These are phyloP conservation scores for Chlorociboria aeruginascens DNA, from an alignment of 495 filamentous ascomycete species.

Conservation along the genomic window DNA sequence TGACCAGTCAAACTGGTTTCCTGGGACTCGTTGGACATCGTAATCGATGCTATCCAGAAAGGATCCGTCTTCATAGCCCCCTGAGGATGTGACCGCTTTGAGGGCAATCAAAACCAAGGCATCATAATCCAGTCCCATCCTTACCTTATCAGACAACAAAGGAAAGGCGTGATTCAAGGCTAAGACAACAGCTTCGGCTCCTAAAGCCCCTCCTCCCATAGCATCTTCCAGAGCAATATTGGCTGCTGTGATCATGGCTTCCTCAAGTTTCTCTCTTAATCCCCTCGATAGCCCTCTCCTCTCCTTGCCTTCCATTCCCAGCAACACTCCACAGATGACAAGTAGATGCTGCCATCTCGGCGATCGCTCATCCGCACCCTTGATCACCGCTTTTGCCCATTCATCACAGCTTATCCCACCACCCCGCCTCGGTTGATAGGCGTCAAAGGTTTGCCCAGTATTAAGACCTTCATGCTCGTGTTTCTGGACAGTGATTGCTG, in stretches of 20 bases:
- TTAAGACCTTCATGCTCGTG: slow-evolving; percentile 32
- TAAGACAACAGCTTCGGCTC: slow-evolving; percentile 50
- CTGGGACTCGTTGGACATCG: slow-evolving; percentile 52
- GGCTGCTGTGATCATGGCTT: slow-evolving; percentile 62
- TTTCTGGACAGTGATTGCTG: slow-evolving; percentile 51
- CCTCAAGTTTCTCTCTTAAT: slow-evolving; percentile 62
- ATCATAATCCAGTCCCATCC: slow-evolving; percentile 55
- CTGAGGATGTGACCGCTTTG: slow-evolving; percentile 49
- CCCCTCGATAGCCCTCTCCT: slow-evolving; percentile 45
- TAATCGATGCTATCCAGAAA: slow-evolving; percentile 68
- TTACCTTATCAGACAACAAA: slow-evolving; percentile 48
- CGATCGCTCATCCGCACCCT: slow-evolving; percentile 73
- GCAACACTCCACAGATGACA: slow-evolving; percentile 65
- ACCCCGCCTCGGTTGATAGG: slow-evolving; percentile 25
- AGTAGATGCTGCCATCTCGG: slow-evolving; percentile 82
- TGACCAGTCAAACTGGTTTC: slow-evolving; percentile 63
- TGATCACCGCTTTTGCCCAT: slow-evolving; percentile 74
- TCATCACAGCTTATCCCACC: slow-evolving; percentile 49
- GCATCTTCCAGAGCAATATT: slow-evolving; percentile 56
- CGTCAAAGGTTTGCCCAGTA: slow-evolving; percentile 9
- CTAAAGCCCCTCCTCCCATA: slow-evolving; percentile 38
- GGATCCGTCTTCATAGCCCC: slow-evolving; percentile 74
- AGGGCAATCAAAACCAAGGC: slow-evolving; percentile 57
- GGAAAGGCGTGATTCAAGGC: slow-evolving; percentile 73
- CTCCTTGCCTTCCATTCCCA: slow-evolving; percentile 66